Base-by-base conservation (phyloP, 768 basidiomycete genomes). In the Suillus bovinus region DNA sequence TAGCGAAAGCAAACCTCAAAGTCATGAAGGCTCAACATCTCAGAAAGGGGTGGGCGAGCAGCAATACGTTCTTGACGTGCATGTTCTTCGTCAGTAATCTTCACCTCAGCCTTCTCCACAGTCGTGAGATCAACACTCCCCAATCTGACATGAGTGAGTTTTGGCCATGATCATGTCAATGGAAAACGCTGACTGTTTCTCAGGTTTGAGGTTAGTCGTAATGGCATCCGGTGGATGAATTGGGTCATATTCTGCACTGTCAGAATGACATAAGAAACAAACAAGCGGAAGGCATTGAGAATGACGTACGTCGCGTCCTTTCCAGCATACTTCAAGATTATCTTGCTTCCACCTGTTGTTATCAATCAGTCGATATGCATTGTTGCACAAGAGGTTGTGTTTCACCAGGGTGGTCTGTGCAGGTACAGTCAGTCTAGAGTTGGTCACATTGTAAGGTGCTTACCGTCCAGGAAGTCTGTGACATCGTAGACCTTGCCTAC, bases 1-100 rank as follows among this genome's bases (percentile, higher is more conserved):
- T 47, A 41, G 20, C 60, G 17, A 49, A 49, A 16, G 61, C 75
- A 24, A 63, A 86, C 91, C 81, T 96, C 94, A 70, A 96, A 95
- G 75, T 97, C 94, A 74, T 97, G 93, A 69, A 97, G 73, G 68
- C 91, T 94, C 34, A 96, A 76, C 60, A 94, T 87, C 72, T 92
- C 89, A 57, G 81, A 81, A 20, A 95, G 78, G 1, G 89, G 80
- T 4, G 93, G 92, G 59, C 89, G 81, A 38, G 83, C 80, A 29
- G 80, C 76, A 38, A 88, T 74, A 27, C 88, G 80, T 27, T 81
- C 79, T 68, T 85, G 83, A 9, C 90, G 85, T 11, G 80, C 84
- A 71, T 84, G 87, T 72, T 94, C 90, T 65, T 85, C 85, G 53
- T 86, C 84, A 1, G 88, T 87, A 22, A 91, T 76, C 61, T 81